These are phyloP conservation scores for Misopates orontium DNA, from an alignment of 257 asterid genomes.

Conservation along the genomic window DNA sequence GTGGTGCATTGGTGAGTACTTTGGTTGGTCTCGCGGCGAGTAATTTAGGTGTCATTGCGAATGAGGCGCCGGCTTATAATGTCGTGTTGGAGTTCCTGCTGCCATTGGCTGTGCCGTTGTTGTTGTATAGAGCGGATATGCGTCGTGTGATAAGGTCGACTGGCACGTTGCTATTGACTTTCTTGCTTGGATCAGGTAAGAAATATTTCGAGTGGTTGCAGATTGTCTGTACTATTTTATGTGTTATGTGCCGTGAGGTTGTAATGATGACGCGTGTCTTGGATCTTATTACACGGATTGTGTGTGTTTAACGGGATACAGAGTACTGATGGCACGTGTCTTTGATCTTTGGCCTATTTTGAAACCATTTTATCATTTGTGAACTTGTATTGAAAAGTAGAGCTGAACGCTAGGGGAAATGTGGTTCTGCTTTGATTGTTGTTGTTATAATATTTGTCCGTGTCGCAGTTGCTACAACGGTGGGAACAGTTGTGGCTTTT, in stretches of 20 bases:
- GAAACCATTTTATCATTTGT: not conserved
- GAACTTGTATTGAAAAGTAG: not conserved
- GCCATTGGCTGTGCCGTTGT: conserved; percentile 87
- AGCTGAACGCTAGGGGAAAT: too few species aligned
- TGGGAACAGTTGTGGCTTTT: conserved; percentile 81
- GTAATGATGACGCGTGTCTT: too few species aligned
- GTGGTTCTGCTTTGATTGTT: too few species aligned
- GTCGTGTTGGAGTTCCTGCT: conserved; percentile 72
- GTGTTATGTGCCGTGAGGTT: too few species aligned
- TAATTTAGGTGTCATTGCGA: conserved; percentile 76
- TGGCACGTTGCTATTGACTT: conserved; percentile 75
- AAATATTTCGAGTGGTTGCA: not conserved
- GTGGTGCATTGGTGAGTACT: conserved; percentile 87
- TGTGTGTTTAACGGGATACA: too few species aligned
- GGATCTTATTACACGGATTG: too few species aligned
- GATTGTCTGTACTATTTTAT: too few species aligned
- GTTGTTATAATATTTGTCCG: not conserved
- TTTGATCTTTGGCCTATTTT: too few species aligned
- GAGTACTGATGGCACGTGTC: too few species aligned
- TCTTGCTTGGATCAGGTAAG: conserved; percentile 87
- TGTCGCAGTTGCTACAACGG: conserved; percentile 74
- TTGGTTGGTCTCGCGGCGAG: conserved; percentile 80
- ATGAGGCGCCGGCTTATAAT: conserved; percentile 73
- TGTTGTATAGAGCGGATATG: conserved; percentile 86
- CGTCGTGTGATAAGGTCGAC: conserved; percentile 76